These are phyloP conservation scores for Arachnomyces sp. DNA, from an alignment of 2,329 filamentous ascomycete genomes.

Conservation along the genomic window DNA sequence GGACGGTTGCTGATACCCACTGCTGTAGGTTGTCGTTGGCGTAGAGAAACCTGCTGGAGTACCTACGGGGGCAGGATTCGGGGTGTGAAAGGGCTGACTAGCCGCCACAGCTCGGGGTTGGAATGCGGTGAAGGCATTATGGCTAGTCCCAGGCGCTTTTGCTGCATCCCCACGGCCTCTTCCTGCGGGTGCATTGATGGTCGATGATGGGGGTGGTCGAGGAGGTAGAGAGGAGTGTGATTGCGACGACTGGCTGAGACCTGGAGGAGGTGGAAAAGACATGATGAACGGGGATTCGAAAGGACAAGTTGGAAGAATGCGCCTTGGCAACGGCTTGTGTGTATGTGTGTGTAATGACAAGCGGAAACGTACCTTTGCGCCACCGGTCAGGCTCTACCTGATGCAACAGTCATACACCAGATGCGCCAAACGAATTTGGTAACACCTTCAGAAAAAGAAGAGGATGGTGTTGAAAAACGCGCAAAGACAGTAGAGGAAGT, in stretches of 20 bases:
- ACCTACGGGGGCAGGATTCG: constrained; percentile 29
- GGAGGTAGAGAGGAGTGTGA: constrained; percentile 62
- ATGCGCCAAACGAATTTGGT: constrained; percentile 22
- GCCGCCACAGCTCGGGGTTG: constrained; percentile 53
- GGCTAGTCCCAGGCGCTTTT: constrained; percentile 23
- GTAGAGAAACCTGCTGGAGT: constrained; percentile 29
- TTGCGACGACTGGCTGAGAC: constrained; percentile 44
- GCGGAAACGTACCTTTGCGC: constrained; percentile 34
- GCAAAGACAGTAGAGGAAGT: constrained; percentile 1
- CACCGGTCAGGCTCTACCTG: constrained; percentile 24
- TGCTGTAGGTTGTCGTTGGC: constrained; percentile 35
- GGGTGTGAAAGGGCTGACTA: constrained; percentile 29
- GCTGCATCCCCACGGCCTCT: constrained; percentile 23
- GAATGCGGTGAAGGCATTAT: constrained; percentile 48
- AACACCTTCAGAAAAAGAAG: constrained; percentile 1
- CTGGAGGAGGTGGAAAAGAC: constrained; percentile 83
- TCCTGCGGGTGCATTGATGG: constrained; percentile 13
- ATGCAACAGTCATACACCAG: constrained; percentile 28
- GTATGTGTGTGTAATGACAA: constrained; percentile 18
- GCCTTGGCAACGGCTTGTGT: constrained; percentile 14
- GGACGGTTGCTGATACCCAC: constrained; percentile 35
- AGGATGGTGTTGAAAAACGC: constrained; percentile 14
- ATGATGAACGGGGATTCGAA: constrained; percentile 51
- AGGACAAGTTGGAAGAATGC: constrained; percentile 23
- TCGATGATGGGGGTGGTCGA: constrained; percentile 60